Conservation (phyloP, 257 asterid species). For the Gentiana dahurica region DNA sequence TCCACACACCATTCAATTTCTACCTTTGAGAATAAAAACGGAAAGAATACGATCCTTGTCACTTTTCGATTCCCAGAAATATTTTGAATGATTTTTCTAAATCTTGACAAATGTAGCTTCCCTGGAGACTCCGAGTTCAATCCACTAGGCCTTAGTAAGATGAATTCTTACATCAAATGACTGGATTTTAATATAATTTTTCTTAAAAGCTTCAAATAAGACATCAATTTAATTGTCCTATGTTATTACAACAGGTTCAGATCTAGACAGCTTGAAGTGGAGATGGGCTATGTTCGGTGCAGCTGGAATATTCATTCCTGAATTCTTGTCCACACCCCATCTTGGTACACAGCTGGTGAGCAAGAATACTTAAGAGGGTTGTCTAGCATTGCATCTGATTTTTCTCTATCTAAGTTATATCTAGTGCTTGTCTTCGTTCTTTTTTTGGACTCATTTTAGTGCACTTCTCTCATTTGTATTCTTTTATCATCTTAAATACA, state of each 20-base stretch:
- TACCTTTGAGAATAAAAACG: no score
- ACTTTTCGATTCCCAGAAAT: background rate
- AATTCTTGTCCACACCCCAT: slow-evolving; percentile 86
- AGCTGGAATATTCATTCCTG: slow-evolving; percentile 97
- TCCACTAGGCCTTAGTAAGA: slow-evolving; percentile 84
- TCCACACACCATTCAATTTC: background rate
- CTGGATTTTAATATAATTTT: background rate
- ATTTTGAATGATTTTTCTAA: background rate
- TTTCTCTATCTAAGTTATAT: no score
- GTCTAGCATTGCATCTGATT: no score
- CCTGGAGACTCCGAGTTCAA: slow-evolving; percentile 98
- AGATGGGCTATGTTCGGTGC: slow-evolving; percentile 99
- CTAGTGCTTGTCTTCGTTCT: no score
- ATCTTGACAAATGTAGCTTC: slow-evolving; percentile 48
- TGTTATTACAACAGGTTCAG: slow-evolving; percentile 46
- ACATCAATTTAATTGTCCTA: background rate
- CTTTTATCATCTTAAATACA: slow-evolving; percentile 20
- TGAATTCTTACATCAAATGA: background rate
- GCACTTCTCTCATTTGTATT: background rate
- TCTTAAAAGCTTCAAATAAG: no score
- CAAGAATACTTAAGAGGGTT: slow-evolving; percentile 73
- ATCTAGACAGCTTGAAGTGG: slow-evolving; percentile 96
- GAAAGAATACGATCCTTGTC: background rate
- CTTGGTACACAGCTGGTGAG: slow-evolving; percentile 99
- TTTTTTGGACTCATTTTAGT: no score